Conservation (phyloP, 177 flowering plant species). For the Vitis hybrid region DNA sequence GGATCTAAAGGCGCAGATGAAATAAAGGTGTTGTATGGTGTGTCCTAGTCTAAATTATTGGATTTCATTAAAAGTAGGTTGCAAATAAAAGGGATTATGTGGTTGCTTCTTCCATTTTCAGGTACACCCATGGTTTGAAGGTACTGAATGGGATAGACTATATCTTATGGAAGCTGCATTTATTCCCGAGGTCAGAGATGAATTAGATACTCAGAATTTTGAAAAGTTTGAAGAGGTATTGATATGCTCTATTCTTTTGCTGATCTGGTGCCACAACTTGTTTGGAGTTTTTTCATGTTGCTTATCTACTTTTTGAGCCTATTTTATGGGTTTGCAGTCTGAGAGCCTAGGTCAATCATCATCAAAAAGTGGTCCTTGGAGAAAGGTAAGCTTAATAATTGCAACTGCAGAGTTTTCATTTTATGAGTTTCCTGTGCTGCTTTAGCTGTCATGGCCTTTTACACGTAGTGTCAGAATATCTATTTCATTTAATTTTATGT, state of each 20-base stretch:
- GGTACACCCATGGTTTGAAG: constrained; percentile 73
- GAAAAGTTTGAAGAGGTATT: constrained; percentile 80
- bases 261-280: neutral
- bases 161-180: constrained; percentile 78
- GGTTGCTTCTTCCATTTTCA: constrained; percentile 19
- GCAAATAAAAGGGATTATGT: constrained; percentile 12
- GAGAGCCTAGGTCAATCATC: constrained; percentile 38
- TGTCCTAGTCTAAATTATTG: constrained; percentile 33
- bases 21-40: constrained; percentile 80
- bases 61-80: constrained; percentile 3
- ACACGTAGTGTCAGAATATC: neutral
- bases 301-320: constrained; percentile 6
- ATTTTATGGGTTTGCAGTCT: constrained; percentile 38
- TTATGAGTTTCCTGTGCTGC: neutral
- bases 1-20: constrained; percentile 89
- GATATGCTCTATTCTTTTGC: neutral
- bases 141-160: constrained; percentile 59
- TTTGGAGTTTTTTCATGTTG: neutral
- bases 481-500: neutral
- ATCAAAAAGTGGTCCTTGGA: constrained; percentile 68
- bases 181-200: constrained; percentile 77
- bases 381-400: constrained; percentile 44
- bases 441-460: neutral
- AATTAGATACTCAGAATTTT: constrained; percentile 77
- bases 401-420: neutral